Percentiles rank a stretch among this genome's conserved stretches.
phyloP scores from a whole-genome alignment of 257 asterid genomes.

The Solanum sparsipilum region DNA sequence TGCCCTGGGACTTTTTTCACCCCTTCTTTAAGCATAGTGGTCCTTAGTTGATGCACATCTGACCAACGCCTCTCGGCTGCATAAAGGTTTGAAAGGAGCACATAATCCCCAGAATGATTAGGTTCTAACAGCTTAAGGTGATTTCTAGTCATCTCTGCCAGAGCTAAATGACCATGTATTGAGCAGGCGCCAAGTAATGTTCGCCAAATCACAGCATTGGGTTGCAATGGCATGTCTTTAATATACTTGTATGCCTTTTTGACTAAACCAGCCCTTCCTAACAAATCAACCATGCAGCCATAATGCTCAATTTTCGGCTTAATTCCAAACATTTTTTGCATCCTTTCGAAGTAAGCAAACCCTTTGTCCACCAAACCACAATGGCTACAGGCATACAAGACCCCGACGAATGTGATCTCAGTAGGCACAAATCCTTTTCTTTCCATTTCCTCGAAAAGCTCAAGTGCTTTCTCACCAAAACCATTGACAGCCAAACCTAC shows the following conservation, averaged over 20 bases:
- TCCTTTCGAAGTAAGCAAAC: slow-evolving; percentile 46
- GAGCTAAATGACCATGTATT: slow-evolving; percentile 33
- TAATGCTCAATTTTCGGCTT: slow-evolving; percentile 70
- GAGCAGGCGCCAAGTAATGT: slow-evolving; percentile 69
- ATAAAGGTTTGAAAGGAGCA: slow-evolving; percentile 73
- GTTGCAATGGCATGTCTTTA: slow-evolving; percentile 47
- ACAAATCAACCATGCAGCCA: slow-evolving; percentile 83
- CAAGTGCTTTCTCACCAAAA: slow-evolving; percentile 52
- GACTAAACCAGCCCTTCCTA: slow-evolving; percentile 69
- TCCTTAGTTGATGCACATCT: slow-evolving; percentile 52
- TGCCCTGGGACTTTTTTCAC: slow-evolving; percentile 68
- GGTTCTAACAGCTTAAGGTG: slow-evolving; percentile 47
- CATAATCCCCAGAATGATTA: slow-evolving; percentile 64
- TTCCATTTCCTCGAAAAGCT: slow-evolving; percentile 55
- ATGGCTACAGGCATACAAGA: slow-evolving; percentile 79
- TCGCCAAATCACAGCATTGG: slow-evolving; percentile 81
- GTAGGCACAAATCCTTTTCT: slow-evolving; percentile 32
- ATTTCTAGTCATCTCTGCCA: slow-evolving; percentile 49
- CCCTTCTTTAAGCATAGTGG: slow-evolving; percentile 56
- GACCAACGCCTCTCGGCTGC: slow-evolving; percentile 76
- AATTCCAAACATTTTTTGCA: slow-evolving; percentile 35
- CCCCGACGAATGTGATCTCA: slow-evolving; percentile 69
- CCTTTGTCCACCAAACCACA: slow-evolving; percentile 74
- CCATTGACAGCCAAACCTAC: slow-evolving; percentile 81
- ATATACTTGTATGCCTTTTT: slow-evolving; percentile 53